Percentiles rank a stretch among this genome's conserved stretches.
These are phyloP conservation scores for Lactuca saligna DNA, from an alignment of 129 eudicot genomes.

Conservation along the genomic window DNA sequence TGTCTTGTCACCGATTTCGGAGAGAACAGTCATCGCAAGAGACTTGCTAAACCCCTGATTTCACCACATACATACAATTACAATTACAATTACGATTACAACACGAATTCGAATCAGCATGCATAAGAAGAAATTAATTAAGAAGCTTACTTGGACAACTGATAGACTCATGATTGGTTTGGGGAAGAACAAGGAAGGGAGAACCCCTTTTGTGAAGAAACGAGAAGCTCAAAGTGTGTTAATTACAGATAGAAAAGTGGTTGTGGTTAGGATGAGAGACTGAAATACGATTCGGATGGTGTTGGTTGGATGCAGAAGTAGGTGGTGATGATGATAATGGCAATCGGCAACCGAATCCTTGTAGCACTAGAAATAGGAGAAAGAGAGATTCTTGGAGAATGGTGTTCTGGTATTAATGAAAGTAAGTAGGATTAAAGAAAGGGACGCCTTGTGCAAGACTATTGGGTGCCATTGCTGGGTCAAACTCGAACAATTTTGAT, in stretches of 20 bases:
- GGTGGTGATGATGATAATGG: neutral
- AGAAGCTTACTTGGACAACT: constrained; percentile 47
- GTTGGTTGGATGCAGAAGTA: neutral
- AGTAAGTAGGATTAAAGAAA: neutral
- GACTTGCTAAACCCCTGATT: constrained; percentile 86
- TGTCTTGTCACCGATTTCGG: constrained; percentile 98
- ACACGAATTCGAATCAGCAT: neutral
- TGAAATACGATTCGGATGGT: constrained; percentile 13
- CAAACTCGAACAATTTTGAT: constrained; percentile 27
- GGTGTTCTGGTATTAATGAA: neutral
- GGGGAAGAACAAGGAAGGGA: neutral
- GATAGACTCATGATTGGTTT: constrained; percentile 51
- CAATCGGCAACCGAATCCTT: constrained; percentile 18
- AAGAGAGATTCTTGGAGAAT: constrained; percentile 16
- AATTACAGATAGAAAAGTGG: neutral
- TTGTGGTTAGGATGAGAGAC: neutral
- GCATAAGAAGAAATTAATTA: neutral
- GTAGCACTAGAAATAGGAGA: neutral
- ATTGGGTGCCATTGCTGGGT: constrained; percentile 17
- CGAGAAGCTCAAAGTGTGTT: neutral
- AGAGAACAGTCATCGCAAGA: constrained; percentile 89
- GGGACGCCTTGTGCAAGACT: neutral
- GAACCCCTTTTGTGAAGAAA: constrained; percentile 6
- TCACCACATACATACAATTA: constrained; percentile 1
- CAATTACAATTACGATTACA: neutral